phyloP scores from a whole-genome alignment of 164 flowering plant genomes.

The Kalanchoe fedtschenkoi region DNA sequence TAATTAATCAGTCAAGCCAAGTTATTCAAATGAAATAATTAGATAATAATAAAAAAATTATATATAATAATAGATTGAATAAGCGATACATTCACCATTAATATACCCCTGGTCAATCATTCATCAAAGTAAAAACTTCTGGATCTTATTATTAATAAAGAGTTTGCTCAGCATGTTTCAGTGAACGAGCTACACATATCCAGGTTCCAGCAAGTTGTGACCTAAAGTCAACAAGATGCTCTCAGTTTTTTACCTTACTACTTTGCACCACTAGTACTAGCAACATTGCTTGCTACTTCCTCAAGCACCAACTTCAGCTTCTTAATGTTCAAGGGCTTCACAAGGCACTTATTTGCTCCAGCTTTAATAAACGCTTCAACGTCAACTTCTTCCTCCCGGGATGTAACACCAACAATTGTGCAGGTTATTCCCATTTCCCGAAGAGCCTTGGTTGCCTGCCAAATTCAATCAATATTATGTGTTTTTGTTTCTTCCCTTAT shows the following conservation, averaged over 20 bases:
- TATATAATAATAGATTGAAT: not conserved
- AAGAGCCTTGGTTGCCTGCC: constrained; percentile 21
- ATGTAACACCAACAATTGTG: constrained; percentile 19
- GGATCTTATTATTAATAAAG: too few relatives aligned
- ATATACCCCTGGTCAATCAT: not conserved
- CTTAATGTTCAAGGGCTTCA: constrained; percentile 15
- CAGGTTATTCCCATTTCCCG: constrained; percentile 15
- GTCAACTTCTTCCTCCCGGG: not conserved
- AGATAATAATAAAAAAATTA: too few relatives aligned
- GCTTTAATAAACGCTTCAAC: constrained; percentile 12
- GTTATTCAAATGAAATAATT: not conserved
- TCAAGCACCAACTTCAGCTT: constrained; percentile 2
- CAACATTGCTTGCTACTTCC: not conserved
- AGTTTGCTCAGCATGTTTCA: not conserved
- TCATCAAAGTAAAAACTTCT: not conserved
- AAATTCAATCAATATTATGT: not conserved
- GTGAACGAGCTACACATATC: too few relatives aligned
- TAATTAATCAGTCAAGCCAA: too few relatives aligned
- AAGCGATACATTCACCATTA: not conserved
- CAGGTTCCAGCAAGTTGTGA: too few relatives aligned
- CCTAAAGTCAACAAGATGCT: too few relatives aligned
- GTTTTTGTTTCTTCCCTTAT: not conserved
- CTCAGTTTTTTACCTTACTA: not conserved
- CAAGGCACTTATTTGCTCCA: constrained; percentile 12
- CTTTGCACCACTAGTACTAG: not conserved